Base-by-base conservation (phyloP, 2,329 filamentous ascomycete genomes). In the Dactylellina parvicollis region DNA sequence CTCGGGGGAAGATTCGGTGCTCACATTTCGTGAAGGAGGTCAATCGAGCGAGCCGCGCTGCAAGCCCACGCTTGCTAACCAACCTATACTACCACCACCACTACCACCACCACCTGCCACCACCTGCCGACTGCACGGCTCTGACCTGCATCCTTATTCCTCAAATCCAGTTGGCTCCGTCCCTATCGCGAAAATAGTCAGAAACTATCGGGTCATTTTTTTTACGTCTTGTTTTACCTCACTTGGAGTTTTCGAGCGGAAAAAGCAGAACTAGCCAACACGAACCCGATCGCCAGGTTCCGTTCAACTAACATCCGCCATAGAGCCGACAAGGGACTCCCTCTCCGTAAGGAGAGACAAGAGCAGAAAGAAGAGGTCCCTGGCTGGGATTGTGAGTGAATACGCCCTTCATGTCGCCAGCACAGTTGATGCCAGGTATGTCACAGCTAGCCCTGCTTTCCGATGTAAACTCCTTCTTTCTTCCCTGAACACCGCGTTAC, bases 271-370 rank as follows among this genome's bases (percentile, higher is more conserved):
- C 42, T 67, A 40, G 65, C 65, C 55, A 70, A 34, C 65, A 26
- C 16, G 47, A 69, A 54, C 47, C 46, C 50, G 60, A 59, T 60
- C 67, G 67, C 67, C 36, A 65, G 67, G 59, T 49, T 54, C 44
- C 28, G n/a, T 52, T 65, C 26, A 44, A 57, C 66, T 59, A 71
- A 72, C 59, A 24, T 16, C 59, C 54, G 67, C 67, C 59, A 65
- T 72, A 72, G 67, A 65, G 67, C 44, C 60, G 47, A 72, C 67
- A 72, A 72, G 67, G 67, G 59, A 72, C 59, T 72, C 67, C 28
- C 67, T 72, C 67, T 72, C 67, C 67, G 67, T 72, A 60, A 72
- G 67, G 67, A 72, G 67, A 72, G 67, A 72, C 59, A 72, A 72
- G 67, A 72, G 67, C 59, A 72, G 60, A 38, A 72, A 72, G 59